Conservation (phyloP, 2,329 filamentous ascomycete genomes). For the Exophiala viscosa region DNA sequence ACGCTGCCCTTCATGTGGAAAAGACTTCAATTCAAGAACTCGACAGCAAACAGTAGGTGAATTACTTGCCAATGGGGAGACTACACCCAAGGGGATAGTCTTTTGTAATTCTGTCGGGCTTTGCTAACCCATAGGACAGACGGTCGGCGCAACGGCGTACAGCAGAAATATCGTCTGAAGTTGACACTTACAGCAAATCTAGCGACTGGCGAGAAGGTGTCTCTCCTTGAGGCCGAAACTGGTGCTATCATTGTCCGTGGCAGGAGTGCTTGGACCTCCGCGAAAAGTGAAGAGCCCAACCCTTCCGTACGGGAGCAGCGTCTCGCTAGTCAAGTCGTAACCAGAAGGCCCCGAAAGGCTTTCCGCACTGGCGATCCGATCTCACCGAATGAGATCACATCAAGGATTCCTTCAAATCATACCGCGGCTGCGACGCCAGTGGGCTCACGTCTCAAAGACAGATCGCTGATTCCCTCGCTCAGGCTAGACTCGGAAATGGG, state of each 20-base stretch:
- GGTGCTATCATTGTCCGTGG: background rate
- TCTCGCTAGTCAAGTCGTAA: background rate
- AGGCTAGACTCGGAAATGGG: background rate
- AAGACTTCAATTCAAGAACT: background rate
- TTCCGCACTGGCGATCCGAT: no score
- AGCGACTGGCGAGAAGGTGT: background rate
- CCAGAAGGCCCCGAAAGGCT: background rate
- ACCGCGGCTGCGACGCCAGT: background rate
- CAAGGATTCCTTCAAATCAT: background rate
- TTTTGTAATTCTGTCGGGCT: background rate
- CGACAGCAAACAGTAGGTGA: background rate
- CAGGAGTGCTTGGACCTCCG: background rate
- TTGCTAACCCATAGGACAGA: background rate
- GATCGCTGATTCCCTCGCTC: background rate
- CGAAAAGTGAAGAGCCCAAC: background rate
- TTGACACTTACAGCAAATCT: background rate
- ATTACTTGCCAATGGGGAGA: background rate
- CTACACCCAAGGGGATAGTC: no score
- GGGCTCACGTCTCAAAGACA: background rate
- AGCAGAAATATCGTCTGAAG: background rate
- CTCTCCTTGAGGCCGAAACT: background rate
- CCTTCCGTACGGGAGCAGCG: background rate
- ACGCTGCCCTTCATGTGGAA: background rate
- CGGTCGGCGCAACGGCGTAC: background rate
- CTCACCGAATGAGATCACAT: background rate